Percentiles rank a stretch among this genome's conserved stretches.
phyloP scores from a whole-genome alignment of 202 grass and related monocot species.

The Hordeum pubiflorum region DNA sequence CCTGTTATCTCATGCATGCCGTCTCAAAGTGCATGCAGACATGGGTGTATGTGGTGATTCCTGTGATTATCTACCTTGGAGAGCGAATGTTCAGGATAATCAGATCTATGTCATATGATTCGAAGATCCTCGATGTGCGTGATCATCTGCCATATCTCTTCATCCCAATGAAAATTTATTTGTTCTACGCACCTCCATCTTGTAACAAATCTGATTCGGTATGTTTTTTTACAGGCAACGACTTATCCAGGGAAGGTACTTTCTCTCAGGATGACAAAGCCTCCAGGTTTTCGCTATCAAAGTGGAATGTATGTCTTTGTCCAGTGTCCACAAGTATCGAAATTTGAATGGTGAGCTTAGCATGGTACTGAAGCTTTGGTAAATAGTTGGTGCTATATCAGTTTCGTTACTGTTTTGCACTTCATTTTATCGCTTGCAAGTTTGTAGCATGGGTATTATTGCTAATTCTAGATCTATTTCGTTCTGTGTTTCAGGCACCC shows the following conservation, averaged over 20 bases:
- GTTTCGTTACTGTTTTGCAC: neutral
- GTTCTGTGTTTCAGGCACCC: constrained; percentile 41
- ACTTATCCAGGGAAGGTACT: constrained; percentile 55
- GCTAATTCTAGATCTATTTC: neutral
- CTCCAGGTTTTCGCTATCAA: constrained; percentile 36
- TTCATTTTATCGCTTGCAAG: neutral
- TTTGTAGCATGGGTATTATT: neutral
- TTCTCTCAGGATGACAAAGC: constrained; percentile 50
- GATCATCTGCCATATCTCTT: neutral
- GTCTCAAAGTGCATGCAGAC: constrained; percentile 34
- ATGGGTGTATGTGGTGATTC: constrained; percentile 63
- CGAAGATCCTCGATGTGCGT: constrained; percentile 40
- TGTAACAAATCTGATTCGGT: neutral
- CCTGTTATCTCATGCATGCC: neutral
- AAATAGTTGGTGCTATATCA: neutral
- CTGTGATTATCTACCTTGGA: constrained; percentile 49
- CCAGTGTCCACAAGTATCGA: constrained; percentile 55
- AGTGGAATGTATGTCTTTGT: constrained; percentile 74
- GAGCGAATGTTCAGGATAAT: constrained; percentile 43
- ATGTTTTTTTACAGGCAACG: constrained; percentile 32
- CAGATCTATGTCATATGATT: constrained; percentile 41
- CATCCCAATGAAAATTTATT: neutral
- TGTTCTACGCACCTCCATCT: neutral
- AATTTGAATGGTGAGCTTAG: constrained; percentile 52
- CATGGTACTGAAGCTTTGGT: neutral